Conservation (phyloP, 2,329 filamentous ascomycete species). For the Aspergillus sp. region DNA sequence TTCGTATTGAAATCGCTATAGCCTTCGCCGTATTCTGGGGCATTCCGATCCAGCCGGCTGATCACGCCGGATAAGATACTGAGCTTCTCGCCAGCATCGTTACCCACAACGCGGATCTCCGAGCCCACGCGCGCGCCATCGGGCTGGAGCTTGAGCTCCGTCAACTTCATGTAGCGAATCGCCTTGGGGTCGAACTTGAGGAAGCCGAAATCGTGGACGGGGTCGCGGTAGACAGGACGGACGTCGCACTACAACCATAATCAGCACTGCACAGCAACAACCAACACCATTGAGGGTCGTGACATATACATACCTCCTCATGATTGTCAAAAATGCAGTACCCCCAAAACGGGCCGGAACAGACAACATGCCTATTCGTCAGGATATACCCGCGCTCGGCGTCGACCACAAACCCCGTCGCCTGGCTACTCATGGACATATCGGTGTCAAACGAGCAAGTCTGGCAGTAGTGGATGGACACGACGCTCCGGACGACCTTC, state of each 20-base stretch:
- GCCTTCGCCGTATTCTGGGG: slow-evolving; percentile 92
- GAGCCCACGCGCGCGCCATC: slow-evolving; percentile 79
- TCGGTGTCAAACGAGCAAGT: slow-evolving; percentile 99
- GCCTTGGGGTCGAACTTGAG: slow-evolving; percentile 89
- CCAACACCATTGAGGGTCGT: not conserved
- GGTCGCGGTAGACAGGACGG: slow-evolving; percentile 92
- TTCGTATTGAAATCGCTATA: slow-evolving; percentile 96
- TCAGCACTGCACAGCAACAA: not conserved
- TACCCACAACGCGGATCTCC: slow-evolving; percentile 94
- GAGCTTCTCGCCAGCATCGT: slow-evolving; percentile 96
- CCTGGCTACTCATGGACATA: slow-evolving; percentile 82
- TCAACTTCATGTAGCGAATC: slow-evolving; percentile 94
- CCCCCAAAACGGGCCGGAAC: slow-evolving; percentile 92
- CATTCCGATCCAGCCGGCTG: slow-evolving; percentile 88
- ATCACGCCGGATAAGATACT: slow-evolving; percentile 97
- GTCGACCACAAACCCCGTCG: slow-evolving; percentile 95
- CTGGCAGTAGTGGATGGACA: slow-evolving; percentile 98
- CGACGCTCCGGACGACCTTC: slow-evolving; percentile 85
- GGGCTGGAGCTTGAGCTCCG: slow-evolving; percentile 68
- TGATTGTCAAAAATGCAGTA: slow-evolving; percentile 99
- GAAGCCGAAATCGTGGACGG: slow-evolving; percentile 96
- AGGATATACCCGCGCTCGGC: slow-evolving; percentile 82
- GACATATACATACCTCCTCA: slow-evolving; percentile 51
- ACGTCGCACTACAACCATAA: slow-evolving; percentile 64
- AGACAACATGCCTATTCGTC: slow-evolving; percentile 88